A percentile compares a stretch with the other conserved stretches of the same genome.
Conservation (phyloP, 2,329 filamentous ascomycete genomes). For the Myotisia sp. region DNA sequence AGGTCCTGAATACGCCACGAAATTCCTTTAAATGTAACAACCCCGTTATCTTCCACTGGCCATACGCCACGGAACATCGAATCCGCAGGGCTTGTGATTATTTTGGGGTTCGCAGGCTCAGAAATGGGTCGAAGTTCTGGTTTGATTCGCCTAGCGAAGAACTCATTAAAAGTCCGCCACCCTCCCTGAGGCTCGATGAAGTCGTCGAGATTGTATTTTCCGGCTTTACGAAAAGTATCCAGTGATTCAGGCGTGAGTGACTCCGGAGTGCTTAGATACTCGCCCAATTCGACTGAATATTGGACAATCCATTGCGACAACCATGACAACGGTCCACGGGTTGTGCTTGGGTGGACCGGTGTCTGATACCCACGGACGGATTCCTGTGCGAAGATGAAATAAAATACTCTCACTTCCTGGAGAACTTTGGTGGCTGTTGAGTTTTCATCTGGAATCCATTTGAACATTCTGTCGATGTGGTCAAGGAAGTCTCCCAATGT, state of each 20-base stretch:
- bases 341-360: conserved; percentile 19
- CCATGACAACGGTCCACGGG: conserved; percentile 20
- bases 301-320: conserved; percentile 28
- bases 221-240: conserved; percentile 21
- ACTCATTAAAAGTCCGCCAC: conserved; percentile 29
- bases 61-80: conserved; percentile 22
- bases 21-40: conserved; percentile 26
- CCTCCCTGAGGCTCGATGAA: conserved; percentile 21
- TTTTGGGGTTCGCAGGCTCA: conserved; percentile 15
- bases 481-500: conserved; percentile 9
- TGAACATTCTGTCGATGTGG: conserved; percentile 13
- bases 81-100: conserved; percentile 27
- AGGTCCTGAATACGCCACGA: conserved; percentile 26
- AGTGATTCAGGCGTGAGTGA: conserved; percentile 22
- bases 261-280: conserved; percentile 21
- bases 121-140: conserved; percentile 22
- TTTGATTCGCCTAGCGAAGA: conserved; percentile 28
- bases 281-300: conserved; percentile 25
- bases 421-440: conserved; percentile 24
- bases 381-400: conserved; percentile 27
- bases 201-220: conserved; percentile 21
- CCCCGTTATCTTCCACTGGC: conserved; percentile 13
- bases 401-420: conserved; percentile 27
- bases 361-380: conserved; percentile 19
- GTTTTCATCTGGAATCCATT: conserved; percentile 27